Percentiles rank a stretch among this genome's conserved stretches.
These are phyloP conservation scores for Juglanconis sp. DNA, from an alignment of 2,329 filamentous ascomycete genomes.

Conservation along the genomic window DNA sequence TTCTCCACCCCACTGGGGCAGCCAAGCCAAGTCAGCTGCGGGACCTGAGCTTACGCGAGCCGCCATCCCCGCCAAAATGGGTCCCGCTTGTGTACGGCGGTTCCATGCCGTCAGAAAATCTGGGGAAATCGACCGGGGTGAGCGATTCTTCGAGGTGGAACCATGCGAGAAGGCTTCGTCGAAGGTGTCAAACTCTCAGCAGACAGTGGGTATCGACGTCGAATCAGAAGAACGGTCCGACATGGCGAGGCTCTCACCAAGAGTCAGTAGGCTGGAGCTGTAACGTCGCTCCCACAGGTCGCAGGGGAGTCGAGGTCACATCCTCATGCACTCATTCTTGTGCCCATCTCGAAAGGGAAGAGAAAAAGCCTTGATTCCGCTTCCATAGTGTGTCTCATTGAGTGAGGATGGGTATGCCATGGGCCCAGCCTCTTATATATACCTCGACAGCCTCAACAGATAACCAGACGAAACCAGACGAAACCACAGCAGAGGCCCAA, in stretches of 20 bases:
- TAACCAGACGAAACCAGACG: too few species aligned
- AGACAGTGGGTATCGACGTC: background rate
- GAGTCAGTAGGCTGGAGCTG: background rate
- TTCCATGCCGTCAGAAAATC: background rate
- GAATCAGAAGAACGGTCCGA: background rate
- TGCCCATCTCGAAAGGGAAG: too few species aligned
- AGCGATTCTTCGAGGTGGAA: too few species aligned
- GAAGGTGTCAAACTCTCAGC: background rate
- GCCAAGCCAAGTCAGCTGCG: background rate
- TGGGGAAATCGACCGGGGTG: slow-evolving; percentile 9
- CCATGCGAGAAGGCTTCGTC: background rate
- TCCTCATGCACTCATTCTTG: too few species aligned
- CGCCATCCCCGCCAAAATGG: background rate
- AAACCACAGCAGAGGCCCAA: too few species aligned
- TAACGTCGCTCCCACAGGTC: too few species aligned
- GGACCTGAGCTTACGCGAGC: background rate
- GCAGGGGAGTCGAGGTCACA: too few species aligned
- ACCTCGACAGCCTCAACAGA: too few species aligned
- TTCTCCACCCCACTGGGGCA: background rate
- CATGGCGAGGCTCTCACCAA: background rate
- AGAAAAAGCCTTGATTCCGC: too few species aligned
- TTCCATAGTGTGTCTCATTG: too few species aligned
- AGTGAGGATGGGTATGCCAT: too few species aligned
- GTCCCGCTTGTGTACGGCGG: background rate
- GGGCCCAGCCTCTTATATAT: too few species aligned